These are phyloP conservation scores for Neonectria magnoliae DNA, from an alignment of 2,329 filamentous ascomycete species.

Conservation along the genomic window DNA sequence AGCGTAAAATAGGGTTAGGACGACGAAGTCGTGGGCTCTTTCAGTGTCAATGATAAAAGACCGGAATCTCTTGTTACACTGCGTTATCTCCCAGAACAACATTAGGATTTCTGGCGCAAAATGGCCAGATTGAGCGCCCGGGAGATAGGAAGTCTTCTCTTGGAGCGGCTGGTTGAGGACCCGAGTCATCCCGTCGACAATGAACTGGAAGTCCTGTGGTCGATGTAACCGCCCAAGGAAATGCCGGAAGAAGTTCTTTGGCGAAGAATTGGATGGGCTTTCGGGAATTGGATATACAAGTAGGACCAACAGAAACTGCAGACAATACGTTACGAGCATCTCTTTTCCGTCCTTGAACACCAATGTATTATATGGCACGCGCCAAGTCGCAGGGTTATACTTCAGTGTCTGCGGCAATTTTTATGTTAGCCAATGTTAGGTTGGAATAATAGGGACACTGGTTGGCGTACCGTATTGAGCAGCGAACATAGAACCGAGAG, in stretches of 20 bases:
- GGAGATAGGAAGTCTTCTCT: conserved; percentile 87
- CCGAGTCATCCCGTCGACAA: conserved; percentile 92
- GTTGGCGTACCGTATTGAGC: conserved; percentile 80
- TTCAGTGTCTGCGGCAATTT: conserved; percentile 76
- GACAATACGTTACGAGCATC: conserved; percentile 87
- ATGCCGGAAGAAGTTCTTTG: conserved; percentile 94
- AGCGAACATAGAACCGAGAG: conserved; percentile 91
- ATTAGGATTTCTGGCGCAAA: conserved; percentile 97
- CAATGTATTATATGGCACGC: conserved; percentile 91
- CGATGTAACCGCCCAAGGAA: conserved; percentile 91
- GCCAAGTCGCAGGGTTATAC: conserved; percentile 94
- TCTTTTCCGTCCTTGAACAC: conserved; percentile 93
- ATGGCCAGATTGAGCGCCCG: conserved; percentile 82
- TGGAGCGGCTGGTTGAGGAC: conserved; percentile 93
- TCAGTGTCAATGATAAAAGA: conserved; percentile 98
- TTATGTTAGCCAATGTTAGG: conserved; percentile 22
- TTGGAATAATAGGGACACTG: neutral
- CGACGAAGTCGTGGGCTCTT: conserved; percentile 89
- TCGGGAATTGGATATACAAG: conserved; percentile 91
- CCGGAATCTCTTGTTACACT: conserved; percentile 97
- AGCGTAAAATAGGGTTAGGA: conserved; percentile 91
- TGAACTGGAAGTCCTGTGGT: conserved; percentile 96
- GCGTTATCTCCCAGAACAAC: conserved; percentile 95
- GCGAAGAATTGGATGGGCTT: conserved; percentile 67
- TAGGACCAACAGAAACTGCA: conserved; percentile 88